A percentile compares a stretch with the other conserved stretches of the same genome.
phyloP scores from a whole-genome alignment of 73 alveolate genomes.

The Symbiodinium natans region DNA sequence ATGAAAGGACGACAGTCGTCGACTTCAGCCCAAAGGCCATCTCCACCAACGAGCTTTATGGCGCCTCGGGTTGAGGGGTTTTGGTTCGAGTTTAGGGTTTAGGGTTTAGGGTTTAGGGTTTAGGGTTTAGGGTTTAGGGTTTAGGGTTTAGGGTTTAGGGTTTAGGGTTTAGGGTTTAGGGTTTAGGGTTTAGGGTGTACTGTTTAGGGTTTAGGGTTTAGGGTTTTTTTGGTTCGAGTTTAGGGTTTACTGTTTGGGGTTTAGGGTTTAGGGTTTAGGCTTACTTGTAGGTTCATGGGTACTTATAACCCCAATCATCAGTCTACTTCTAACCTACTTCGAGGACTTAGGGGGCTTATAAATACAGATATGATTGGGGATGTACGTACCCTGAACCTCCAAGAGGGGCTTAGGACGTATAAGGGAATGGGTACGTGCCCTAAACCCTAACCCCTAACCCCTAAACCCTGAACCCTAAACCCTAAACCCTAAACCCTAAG shows the following conservation, averaged over 20 bases:
- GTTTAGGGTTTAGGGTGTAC: not conserved
- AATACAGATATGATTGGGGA: too few species aligned
- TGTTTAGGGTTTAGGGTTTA: not conserved
- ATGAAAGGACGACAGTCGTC: slow-evolving; percentile 97
- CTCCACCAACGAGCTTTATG: slow-evolving; percentile 99
- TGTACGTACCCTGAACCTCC: too few species aligned
- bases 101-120: slow-evolving; percentile 19
- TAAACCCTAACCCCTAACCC: too few species aligned
- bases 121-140: not conserved
- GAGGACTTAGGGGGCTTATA: too few species aligned
- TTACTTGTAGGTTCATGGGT: too few species aligned
- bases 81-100: not conserved
- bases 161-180: not conserved
- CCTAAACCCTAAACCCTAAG: too few species aligned
- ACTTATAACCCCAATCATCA: too few species aligned
- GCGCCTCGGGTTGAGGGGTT: slow-evolving; percentile 65
- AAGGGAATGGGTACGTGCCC: too few species aligned
- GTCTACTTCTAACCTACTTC: too few species aligned
- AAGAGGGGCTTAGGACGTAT: too few species aligned
- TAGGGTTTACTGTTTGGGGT: not conserved
- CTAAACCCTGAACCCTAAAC: too few species aligned
- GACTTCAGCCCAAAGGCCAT: slow-evolving; percentile 99
- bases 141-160: not conserved
- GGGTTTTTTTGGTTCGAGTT: not conserved
- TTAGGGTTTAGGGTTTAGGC: too few species aligned